A percentile compares a stretch with the other conserved stretches of the same genome.
Conservation (phyloP, 192 early-diverging fungal species). For the Anaeromyces robustus region DNA sequence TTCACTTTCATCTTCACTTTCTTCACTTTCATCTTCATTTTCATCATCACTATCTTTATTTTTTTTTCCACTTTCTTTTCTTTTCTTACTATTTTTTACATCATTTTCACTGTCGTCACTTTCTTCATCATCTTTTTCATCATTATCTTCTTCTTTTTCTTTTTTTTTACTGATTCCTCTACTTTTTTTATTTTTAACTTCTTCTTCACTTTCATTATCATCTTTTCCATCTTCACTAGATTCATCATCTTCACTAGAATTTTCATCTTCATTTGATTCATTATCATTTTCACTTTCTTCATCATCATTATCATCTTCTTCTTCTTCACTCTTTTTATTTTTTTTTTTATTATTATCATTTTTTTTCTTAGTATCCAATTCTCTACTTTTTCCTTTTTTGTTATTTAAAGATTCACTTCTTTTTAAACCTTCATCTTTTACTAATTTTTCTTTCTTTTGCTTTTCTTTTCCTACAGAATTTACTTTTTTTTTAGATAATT, state of each 20-base stretch:
- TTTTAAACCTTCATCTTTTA: background rate
- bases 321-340: background rate
- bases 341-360: background rate
- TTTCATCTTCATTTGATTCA: background rate
- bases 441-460: background rate
- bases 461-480: background rate
- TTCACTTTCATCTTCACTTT: background rate
- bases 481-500: background rate
- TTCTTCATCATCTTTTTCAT: background rate
- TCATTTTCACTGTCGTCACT: background rate
- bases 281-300: background rate
- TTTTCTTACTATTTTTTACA: background rate
- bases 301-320: background rate
- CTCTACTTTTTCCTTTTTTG: background rate
- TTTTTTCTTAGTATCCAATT: background rate
- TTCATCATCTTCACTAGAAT: background rate
- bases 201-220: background rate
- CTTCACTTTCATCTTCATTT: background rate
- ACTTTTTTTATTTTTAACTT: background rate
- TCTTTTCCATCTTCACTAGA: background rate
- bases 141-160: background rate
- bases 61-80: background rate
- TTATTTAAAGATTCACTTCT: background rate
- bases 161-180: background rate
- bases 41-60: background rate